Evolutionary conservation across 208 protist genomes (phyloP).

Genomic region (Phytomonas francai): DNA sequence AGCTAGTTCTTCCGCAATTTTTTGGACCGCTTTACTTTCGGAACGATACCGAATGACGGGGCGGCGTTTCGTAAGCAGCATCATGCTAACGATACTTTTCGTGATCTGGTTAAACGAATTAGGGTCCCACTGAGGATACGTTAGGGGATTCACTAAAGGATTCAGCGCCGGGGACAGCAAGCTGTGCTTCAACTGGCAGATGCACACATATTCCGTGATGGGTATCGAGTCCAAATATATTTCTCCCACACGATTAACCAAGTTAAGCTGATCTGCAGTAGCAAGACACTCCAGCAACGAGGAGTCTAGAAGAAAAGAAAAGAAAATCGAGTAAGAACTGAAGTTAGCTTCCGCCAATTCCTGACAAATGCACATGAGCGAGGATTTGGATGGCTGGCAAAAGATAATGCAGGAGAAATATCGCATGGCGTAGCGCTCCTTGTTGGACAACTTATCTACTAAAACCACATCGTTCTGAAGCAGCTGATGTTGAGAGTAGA

Average conservation of each 20-base stretch:
- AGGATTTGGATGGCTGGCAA: constrained; percentile 85
- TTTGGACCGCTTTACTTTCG: constrained; percentile 48
- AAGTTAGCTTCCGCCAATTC: constrained; percentile 92
- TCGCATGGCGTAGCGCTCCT: constrained; percentile 85
- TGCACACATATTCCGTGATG: constrained; percentile 75
- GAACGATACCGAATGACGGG: constrained; percentile 78
- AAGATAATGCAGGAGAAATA: constrained; percentile 92
- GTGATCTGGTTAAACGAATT: constrained; percentile 56
- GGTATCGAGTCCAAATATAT: constrained; percentile 93
- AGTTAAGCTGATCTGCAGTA: constrained; percentile 92
- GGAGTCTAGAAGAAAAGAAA: constrained; percentile 89
- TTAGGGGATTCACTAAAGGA: constrained; percentile 65
- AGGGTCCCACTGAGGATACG: constrained; percentile 62
- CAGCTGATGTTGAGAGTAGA: constrained; percentile 94
- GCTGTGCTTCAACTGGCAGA: constrained; percentile 47
- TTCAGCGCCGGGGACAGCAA: constrained; percentile 26
- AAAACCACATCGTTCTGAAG: constrained; percentile 96
- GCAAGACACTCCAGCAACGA: constrained; percentile 88
- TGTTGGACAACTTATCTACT: constrained; percentile 91
- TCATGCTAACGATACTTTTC: constrained; percentile 70
- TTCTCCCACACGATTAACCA: constrained; percentile 89
- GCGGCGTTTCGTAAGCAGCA: constrained; percentile 82
- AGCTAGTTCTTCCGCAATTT: constrained; percentile 71
- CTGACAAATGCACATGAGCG: constrained; percentile 72
- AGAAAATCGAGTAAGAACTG: constrained; percentile 76